These are phyloP conservation scores for Ustilago trichophora DNA, from an alignment of 1,284 basidiomycete genomes.

Conservation along the genomic window DNA sequence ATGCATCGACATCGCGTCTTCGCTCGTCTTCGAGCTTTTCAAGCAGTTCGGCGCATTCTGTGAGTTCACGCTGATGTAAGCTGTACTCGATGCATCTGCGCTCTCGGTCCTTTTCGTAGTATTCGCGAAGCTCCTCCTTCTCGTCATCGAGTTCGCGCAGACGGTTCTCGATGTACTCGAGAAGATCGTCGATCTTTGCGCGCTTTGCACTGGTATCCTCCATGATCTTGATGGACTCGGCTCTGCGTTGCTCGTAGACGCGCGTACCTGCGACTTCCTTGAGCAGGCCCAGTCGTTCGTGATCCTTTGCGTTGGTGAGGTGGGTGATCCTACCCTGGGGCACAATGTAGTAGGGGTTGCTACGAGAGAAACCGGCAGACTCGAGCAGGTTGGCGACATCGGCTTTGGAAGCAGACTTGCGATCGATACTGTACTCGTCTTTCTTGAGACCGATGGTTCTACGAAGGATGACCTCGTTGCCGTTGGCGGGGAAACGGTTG, in stretches of 20 bases:
- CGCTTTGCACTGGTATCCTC: slow-evolving; percentile 95
- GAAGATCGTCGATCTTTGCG: slow-evolving; percentile 86
- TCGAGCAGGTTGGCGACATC: slow-evolving; percentile 79
- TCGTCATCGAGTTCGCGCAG: slow-evolving; percentile 92
- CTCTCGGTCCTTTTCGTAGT: slow-evolving; percentile 93
- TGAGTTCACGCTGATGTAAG: slow-evolving; percentile 86
- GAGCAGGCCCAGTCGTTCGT: slow-evolving; percentile 87
- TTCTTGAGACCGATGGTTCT: slow-evolving; percentile 94
- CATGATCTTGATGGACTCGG: slow-evolving; percentile 94
- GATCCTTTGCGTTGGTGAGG: slow-evolving; percentile 95
- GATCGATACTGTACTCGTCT: slow-evolving; percentile 96
- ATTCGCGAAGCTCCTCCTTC: slow-evolving; percentile 96
- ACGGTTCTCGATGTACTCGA: slow-evolving; percentile 89
- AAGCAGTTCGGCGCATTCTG: slow-evolving; percentile 83
- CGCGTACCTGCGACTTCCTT: slow-evolving; percentile 99
- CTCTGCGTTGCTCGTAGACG: slow-evolving; percentile 92
- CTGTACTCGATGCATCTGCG: slow-evolving; percentile 94
- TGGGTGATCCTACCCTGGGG: slow-evolving; percentile 98
- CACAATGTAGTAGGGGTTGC: slow-evolving; percentile 98
- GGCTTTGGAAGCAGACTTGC: slow-evolving; percentile 92
- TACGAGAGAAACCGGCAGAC: slow-evolving; percentile 89
- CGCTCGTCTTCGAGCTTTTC: slow-evolving; percentile 80
- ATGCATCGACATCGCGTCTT: slow-evolving; percentile 76
- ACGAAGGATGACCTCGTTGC: slow-evolving; percentile 59
- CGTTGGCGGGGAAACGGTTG: slow-evolving; percentile 75